Evolutionary conservation across 2,329 filamentous ascomycete genomes (phyloP), one percentile per base, ranked within the genome.

Genomic region (Escovopsis sp.): DNA sequence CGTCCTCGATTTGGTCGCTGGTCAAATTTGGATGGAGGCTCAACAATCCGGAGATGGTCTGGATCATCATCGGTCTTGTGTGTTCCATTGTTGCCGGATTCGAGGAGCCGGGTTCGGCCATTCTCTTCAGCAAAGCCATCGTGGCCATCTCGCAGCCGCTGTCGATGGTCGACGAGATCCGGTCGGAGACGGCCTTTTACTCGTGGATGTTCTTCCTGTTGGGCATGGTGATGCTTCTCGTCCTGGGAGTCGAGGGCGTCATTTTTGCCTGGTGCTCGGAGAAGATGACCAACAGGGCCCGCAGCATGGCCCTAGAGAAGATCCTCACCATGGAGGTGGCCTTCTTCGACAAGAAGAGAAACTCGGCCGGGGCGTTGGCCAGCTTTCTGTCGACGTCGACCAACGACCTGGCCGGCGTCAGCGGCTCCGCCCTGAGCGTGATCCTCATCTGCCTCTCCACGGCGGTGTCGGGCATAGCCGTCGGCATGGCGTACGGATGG

Each of bases 231-330:
- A 54, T 59, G 15, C 52, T 60, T 2, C 12, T 66, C 1, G 53
- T 59, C 2, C 67, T 67, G 8, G 28, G 28, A 3, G 28, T 7
- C 28, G 28, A 32, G 28, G 28, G 28, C 28, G 39, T 82, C 41
- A 68, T 80, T 3, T 88, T 96, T 51, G 88, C 86, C 15, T 79
- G 78, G 54, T 88, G 85, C 12, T 33, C 86, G 12, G 85, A 94
- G 64, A 73, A 77, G 33, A 73, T 96, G 19, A 74, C 95, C 43
- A 84, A 85, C 57, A 79, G 86, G 18, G 85, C 89, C 1, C 77
- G 91, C 26, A 26, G 33, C 40, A 4, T 58, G 28, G 45, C 54
- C 4, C 51, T 65, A 12, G 44, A 53, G 12, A 51, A 49, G 10
- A 49, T 59, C 26, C 48, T 63, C 1, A 46, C 45, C 2, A 54